These are phyloP conservation scores for Lipomyces yamanashiensis DNA, from an alignment of 805 yeast genomes.

Conservation along the genomic window DNA sequence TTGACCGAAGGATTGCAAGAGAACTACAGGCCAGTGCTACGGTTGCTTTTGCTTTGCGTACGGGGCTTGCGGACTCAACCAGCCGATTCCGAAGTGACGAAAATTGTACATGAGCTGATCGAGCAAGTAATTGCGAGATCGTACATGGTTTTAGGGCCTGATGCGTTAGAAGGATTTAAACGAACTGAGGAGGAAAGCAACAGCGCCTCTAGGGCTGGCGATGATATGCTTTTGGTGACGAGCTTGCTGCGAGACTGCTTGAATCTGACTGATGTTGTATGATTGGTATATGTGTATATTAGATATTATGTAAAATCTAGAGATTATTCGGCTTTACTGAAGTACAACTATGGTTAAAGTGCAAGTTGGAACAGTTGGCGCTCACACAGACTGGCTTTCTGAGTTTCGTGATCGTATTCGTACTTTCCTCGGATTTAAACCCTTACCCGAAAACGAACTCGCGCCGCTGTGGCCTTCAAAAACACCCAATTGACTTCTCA, in stretches of 20 bases:
- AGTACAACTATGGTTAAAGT: no score
- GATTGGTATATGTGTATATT: neutral
- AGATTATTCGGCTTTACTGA: neutral
- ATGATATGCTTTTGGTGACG: slow-evolving; percentile 31
- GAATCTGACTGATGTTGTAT: slow-evolving; percentile 20
- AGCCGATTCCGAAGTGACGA: slow-evolving; percentile 8
- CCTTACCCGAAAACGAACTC: neutral
- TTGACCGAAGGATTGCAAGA: slow-evolving; percentile 46
- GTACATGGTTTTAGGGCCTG: slow-evolving; percentile 29
- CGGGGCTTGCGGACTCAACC: slow-evolving; percentile 9
- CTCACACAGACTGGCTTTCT: no score
- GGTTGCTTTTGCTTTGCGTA: slow-evolving; percentile 33
- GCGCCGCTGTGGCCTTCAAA: neutral
- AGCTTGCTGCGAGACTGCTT: slow-evolving; percentile 32
- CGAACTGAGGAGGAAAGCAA: neutral
- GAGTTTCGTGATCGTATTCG: neutral
- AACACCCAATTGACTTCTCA: no score
- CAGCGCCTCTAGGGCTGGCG: slow-evolving; percentile 16
- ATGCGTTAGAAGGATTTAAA: slow-evolving; percentile 25
- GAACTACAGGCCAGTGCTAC: slow-evolving; percentile 41
- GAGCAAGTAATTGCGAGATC: slow-evolving; percentile 27
- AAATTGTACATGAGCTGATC: slow-evolving; percentile 13
- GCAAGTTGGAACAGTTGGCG: neutral
- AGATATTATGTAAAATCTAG: neutral
- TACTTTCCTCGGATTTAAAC: neutral